A percentile compares a stretch with the other conserved stretches of the same genome.
phyloP scores from a whole-genome alignment of 129 eudicot genomes.

The Flaveria bidentis region DNA sequence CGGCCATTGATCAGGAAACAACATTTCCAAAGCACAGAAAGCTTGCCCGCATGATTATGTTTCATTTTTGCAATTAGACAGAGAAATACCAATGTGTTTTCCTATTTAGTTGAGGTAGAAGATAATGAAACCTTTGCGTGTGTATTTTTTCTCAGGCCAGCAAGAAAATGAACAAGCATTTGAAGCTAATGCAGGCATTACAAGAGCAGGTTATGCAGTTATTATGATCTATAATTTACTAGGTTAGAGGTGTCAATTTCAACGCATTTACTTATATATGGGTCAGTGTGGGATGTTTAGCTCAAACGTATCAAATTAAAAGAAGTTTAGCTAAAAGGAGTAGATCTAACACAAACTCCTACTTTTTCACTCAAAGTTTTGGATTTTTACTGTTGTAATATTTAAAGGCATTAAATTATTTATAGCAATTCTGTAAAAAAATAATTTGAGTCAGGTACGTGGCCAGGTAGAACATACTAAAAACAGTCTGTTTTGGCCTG shows the following conservation, averaged over 20 bases:
- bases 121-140: conserved; percentile 28
- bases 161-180: conserved; percentile 69
- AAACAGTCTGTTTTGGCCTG: background rate
- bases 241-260: conserved; percentile 10
- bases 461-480: background rate
- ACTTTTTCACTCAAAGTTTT: background rate
- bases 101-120: conserved; percentile 6
- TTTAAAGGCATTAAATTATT: background rate
- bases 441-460: background rate
- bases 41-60: background rate
- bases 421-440: background rate
- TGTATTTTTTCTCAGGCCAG: conserved; percentile 55
- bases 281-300: background rate
- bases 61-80: conserved; percentile 10
- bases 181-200: conserved; percentile 65
- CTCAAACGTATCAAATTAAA: background rate
- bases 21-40: background rate
- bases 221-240: background rate
- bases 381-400: background rate
- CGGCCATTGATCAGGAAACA: background rate
- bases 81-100: conserved; percentile 10
- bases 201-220: conserved; percentile 79
- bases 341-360: background rate
- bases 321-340: background rate
- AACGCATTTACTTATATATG: background rate